A percentile compares a stretch with the other conserved stretches of the same genome.
Evolutionary conservation across 2,329 filamentous ascomycete species (phyloP).

Genomic region (Dactylonectria estremocensis): DNA sequence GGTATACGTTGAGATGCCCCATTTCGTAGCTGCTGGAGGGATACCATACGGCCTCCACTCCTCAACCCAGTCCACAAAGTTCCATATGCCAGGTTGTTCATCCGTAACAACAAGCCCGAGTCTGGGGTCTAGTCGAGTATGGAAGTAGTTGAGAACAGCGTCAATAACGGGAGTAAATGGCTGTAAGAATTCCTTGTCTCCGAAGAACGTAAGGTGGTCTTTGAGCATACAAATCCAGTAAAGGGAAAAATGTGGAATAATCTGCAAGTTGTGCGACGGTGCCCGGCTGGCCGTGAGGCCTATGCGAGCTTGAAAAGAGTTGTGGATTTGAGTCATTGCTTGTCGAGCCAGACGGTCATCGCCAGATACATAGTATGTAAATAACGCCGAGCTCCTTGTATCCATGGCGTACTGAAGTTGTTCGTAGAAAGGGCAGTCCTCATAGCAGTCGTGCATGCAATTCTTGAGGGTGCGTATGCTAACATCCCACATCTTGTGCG

Average conservation of each 20-base stretch:
- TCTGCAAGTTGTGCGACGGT: slow-evolving; percentile 51
- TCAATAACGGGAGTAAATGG: slow-evolving; percentile 50
- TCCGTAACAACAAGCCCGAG: slow-evolving; percentile 24
- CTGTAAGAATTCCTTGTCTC: slow-evolving; percentile 46
- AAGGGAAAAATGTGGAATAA: slow-evolving; percentile 55
- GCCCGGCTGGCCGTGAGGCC: slow-evolving; percentile 54
- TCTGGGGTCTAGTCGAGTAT: slow-evolving; percentile 3
- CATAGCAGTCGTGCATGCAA: slow-evolving; percentile 51
- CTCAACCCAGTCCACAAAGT: slow-evolving; percentile 54
- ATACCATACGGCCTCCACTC: slow-evolving; percentile 52
- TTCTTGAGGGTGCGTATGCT: slow-evolving; percentile 41
- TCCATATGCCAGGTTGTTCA: slow-evolving; percentile 45
- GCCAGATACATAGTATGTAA: slow-evolving; percentile 49
- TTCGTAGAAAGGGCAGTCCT: slow-evolving; percentile 54
- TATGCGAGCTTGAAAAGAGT: slow-evolving; percentile 37
- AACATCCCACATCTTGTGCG: slow-evolving; percentile 34
- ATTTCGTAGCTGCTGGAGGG: slow-evolving; percentile 52
- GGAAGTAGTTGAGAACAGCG: slow-evolving; percentile 51
- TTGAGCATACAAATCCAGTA: slow-evolving; percentile 54
- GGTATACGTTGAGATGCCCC: slow-evolving; percentile 48
- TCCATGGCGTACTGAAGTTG: slow-evolving; percentile 53
- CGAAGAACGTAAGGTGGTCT: slow-evolving; percentile 55
- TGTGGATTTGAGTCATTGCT: slow-evolving; percentile 47
- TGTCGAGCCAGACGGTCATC: slow-evolving; percentile 52
- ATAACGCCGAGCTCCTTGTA: slow-evolving; percentile 48